Conservation (phyloP, 179 eudicot genomes). For the Corrigiola litoralis region DNA sequence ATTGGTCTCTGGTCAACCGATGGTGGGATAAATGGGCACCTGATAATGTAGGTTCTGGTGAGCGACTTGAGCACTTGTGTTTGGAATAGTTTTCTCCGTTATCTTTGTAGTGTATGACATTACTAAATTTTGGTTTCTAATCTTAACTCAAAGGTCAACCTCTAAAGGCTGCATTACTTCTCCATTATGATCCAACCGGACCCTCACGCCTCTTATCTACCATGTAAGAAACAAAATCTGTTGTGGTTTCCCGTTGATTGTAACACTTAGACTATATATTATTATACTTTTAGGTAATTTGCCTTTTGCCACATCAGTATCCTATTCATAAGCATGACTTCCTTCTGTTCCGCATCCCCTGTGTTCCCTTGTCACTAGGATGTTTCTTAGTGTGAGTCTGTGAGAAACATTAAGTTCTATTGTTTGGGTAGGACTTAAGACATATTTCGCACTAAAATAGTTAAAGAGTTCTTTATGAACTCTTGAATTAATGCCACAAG, state of each 20-base stretch:
- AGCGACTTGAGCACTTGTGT: constrained; percentile 25
- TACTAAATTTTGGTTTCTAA: background rate
- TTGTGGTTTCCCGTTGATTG: background rate
- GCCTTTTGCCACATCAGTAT: no score
- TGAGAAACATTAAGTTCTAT: no score
- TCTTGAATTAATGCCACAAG: no score
- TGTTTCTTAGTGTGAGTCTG: no score
- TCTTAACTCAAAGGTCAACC: constrained; percentile 45
- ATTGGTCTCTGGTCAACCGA: constrained; percentile 61
- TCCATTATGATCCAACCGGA: constrained; percentile 85
- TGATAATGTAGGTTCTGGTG: constrained; percentile 67
- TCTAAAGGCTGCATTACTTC: constrained; percentile 73
- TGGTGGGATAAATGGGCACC: constrained; percentile 91
- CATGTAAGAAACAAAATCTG: constrained; percentile 45
- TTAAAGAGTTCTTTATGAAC: no score
- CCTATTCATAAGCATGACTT: no score
- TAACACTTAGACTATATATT: background rate
- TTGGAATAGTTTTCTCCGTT: background rate
- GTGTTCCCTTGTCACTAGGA: no score
- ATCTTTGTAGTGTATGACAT: background rate
- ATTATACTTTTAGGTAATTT: no score
- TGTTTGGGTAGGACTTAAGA: no score
- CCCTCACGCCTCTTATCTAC: constrained; percentile 92
- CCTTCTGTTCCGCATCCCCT: no score
- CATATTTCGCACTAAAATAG: no score